Base-by-base conservation (phyloP, 164 flowering plant species). In the grape (Vitis vinifera) region DNA sequence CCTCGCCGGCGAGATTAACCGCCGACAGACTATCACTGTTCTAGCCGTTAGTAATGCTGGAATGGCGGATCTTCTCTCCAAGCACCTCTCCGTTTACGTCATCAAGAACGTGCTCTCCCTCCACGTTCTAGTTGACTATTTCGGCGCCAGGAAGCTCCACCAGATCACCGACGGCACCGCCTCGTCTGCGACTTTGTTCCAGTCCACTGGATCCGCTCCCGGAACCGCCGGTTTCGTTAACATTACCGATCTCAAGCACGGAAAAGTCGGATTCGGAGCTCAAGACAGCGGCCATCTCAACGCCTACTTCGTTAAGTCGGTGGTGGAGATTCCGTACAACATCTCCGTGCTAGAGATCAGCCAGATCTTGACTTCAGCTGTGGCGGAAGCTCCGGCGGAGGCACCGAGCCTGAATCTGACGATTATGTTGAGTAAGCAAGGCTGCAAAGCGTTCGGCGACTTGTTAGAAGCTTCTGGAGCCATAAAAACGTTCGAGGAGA, bases 361-460 rank as follows among this genome's bases (percentile, higher is more conserved):
- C 62, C 79, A 77, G 65, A 47, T 77, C 10, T 52, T 95, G 23
- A 68, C 76, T 3, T 93, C 98, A 2, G 77, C 85, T 0, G 87
- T 81, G 63, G 99, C 99, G 8, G 97, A 89, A 71, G 99, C 98
- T 0, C 98, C 98, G 3, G 79, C 92, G 1, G 78, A 89, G 0
- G 83, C 67, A 1, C 97, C 98, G 1, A 67, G 72, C 56, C 52
- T 81, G 27, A 89, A 92, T 63, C 67, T 92, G 9, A 87, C 95
- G 1, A 56, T 76, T 0, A 65, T 87, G 1, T 61, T 92, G 87
- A 7, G 80, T 1, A 85, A 80, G 61, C 80, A 90, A 67, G 97
- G 97, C 0, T 94, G 97, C 80, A 85, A 87, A 61, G 77, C 81
- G 1, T 94, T 94, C 72, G 79, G 92, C 10, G 88, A 85, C 55